phyloP scores from a whole-genome alignment of 1,139 yeast species.

The Saccharomyces hybrid region DNA sequence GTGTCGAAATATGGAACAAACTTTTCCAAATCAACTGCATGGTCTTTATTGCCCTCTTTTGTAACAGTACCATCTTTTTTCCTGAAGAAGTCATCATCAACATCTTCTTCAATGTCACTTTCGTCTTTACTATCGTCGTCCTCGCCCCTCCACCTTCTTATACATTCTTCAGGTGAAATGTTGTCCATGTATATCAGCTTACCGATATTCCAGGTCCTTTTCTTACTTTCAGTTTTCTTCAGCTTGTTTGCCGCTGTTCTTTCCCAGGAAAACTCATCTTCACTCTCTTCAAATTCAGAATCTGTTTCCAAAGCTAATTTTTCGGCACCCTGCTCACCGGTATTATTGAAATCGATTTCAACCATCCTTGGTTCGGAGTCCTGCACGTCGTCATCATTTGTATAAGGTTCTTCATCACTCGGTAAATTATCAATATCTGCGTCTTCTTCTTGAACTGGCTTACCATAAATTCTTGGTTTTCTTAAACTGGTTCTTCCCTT shows the following conservation, averaged over 20 bases:
- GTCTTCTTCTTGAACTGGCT: slow-evolving; percentile 46
- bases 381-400: slow-evolving; percentile 34
- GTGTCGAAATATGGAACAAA: slow-evolving; percentile 36
- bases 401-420: slow-evolving; percentile 36
- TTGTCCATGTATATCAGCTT: slow-evolving; percentile 73
- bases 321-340: slow-evolving; percentile 35
- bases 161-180: slow-evolving; percentile 64
- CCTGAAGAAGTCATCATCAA: slow-evolving; percentile 56
- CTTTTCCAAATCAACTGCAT: slow-evolving; percentile 31
- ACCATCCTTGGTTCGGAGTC: slow-evolving; percentile 34
- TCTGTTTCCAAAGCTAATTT: slow-evolving; percentile 34
- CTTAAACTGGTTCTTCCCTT: slow-evolving; percentile 57
- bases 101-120: slow-evolving; percentile 43
- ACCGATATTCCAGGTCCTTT: slow-evolving; percentile 66
- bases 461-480: slow-evolving; percentile 52
- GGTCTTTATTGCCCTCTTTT: slow-evolving; percentile 9
- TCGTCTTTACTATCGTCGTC: slow-evolving; percentile 38
- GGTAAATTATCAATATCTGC: slow-evolving; percentile 40
- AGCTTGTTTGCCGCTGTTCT: slow-evolving; percentile 41
- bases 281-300: slow-evolving; percentile 42
- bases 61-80: slow-evolving; percentile 37
- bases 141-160: slow-evolving; percentile 64
- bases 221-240: slow-evolving; percentile 32
- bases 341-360: slow-evolving; percentile 44
- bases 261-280: slow-evolving; percentile 39